These are phyloP conservation scores for Mucor racemosus DNA, from an alignment of 371 early-diverging fungal genomes.

Conservation along the genomic window DNA sequence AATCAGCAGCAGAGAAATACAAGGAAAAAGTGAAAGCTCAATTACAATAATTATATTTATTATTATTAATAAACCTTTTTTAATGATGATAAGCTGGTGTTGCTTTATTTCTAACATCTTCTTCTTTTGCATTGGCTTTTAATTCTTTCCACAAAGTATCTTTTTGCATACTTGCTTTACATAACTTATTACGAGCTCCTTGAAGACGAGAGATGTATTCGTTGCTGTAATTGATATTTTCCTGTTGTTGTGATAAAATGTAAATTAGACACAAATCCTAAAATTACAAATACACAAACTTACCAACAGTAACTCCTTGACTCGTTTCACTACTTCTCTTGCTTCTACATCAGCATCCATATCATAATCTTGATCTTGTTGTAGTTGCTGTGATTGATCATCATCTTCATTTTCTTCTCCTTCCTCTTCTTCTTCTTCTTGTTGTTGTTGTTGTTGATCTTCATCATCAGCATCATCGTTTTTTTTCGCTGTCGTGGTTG, in stretches of 20 bases:
- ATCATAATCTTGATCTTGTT: conserved; percentile 19
- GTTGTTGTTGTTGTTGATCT: too few relatives aligned
- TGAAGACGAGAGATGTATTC: conserved; percentile 50
- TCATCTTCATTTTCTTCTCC: conserved; percentile 1
- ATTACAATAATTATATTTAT: neutral
- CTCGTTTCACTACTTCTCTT: conserved; percentile 39
- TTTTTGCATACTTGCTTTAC: conserved; percentile 54
- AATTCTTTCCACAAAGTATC: conserved; percentile 50
- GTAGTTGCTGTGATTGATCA: neutral
- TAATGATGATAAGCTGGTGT: neutral
- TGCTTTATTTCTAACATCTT: conserved; percentile 34
- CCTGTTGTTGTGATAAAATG: conserved; percentile 28
- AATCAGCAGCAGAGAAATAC: conserved; percentile 34
- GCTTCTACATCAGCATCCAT: conserved; percentile 37
- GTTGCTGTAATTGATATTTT: conserved; percentile 59
- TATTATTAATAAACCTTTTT: conserved; percentile 1
- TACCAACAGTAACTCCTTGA: conserved; percentile 50
- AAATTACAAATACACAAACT: neutral
- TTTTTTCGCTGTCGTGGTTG: neutral
- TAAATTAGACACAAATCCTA: neutral
- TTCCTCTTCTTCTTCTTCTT: conserved; percentile 23
- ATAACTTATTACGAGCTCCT: conserved; percentile 51
- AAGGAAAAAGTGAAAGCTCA: conserved; percentile 27
- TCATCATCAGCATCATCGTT: neutral
- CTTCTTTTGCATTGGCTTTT: conserved; percentile 42